These are phyloP conservation scores for Flaveria floridana DNA, from an alignment of 140 eudicot genomes.

Conservation along the genomic window DNA sequence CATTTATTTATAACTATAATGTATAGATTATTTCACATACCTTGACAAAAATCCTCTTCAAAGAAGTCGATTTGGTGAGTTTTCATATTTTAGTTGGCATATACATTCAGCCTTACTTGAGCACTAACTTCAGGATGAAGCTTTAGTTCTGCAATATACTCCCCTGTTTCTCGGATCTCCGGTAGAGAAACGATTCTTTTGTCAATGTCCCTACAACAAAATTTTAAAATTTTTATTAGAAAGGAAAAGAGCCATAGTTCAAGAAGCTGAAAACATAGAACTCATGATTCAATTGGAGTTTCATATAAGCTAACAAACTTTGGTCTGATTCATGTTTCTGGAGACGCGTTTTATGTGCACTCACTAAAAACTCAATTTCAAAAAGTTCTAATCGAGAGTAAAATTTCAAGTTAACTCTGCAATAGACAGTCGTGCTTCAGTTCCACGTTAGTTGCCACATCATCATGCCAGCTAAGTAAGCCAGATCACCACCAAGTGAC, in stretches of 20 bases:
- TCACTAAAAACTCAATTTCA: neutral
- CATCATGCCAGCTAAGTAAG: neutral
- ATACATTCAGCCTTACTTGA: conserved; percentile 71
- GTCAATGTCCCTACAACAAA: conserved; percentile 75
- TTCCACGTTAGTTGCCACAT: neutral
- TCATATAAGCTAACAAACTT: neutral
- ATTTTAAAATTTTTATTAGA: neutral
- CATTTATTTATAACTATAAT: neutral
- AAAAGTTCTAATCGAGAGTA: neutral
- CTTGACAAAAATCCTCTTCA: conserved; percentile 33
- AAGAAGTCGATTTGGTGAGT: conserved; percentile 24
- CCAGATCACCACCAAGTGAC: neutral
- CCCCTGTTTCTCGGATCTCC: conserved; percentile 89
- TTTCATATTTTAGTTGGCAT: conserved; percentile 54
- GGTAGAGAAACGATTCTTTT: conserved; percentile 80
- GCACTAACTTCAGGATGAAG: conserved; percentile 92
- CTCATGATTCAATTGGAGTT: neutral
- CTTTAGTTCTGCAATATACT: conserved; percentile 73
- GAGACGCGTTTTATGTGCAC: neutral
- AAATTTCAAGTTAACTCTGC: neutral
- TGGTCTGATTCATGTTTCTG: neutral
- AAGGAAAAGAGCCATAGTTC: conserved; percentile 6
- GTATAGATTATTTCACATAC: conserved; percentile 22
- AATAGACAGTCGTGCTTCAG: neutral
- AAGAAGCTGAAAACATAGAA: neutral